Evolutionary conservation across 164 flowering plant genomes (phyloP), one percentile per base, ranked within the genome.

Genomic region (Berberis thunbergii): DNA sequence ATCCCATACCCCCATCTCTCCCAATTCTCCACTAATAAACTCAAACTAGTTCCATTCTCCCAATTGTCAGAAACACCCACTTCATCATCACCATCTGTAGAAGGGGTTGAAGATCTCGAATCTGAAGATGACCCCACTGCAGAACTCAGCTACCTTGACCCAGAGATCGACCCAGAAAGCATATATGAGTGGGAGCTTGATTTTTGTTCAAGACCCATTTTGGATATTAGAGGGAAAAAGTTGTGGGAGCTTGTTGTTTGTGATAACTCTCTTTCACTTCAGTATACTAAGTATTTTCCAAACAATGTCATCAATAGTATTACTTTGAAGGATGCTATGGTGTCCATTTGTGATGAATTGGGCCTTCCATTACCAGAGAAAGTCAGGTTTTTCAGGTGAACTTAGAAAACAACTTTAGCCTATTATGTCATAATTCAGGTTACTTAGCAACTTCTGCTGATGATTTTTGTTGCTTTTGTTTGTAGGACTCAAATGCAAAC

Each of bases 241-340:
- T 12, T 91, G 2, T 91, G 99, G 99, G 99, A 94, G 85, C 91
- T 94, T 43, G 84, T 91, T 13, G 99, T 87, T 43, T 94, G 99
- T 64, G 98, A 94, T 65, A 61, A 49, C 43, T 74, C 96, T 3
- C 82, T 94, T 45, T 88, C 99, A 0, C 89, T 94, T 69, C 99
- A 94, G 72, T 83, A 72, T 64, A 89, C 96, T 1, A 94, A 89
- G 76, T 94, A 81, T 54, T 94, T 94, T 54, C 97, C 99, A 1
- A 94, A 91, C 73, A 94, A 89, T 79, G 91, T 94, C 43, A 94
- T 94, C 73, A 94, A 94, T 64, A 91, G 96, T 63, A 78, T 94
- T 60, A 94, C 99, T 41, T 70, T 94, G 57, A 94, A 83, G 77
- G 83, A 87, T 61, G 95, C 99, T 26, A 71, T 94, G 69, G 73